A percentile compares a stretch with the other conserved stretches of the same genome.
phyloP scores from a whole-genome alignment of 2,329 filamentous ascomycete genomes.

The Neonectria magnoliae region DNA sequence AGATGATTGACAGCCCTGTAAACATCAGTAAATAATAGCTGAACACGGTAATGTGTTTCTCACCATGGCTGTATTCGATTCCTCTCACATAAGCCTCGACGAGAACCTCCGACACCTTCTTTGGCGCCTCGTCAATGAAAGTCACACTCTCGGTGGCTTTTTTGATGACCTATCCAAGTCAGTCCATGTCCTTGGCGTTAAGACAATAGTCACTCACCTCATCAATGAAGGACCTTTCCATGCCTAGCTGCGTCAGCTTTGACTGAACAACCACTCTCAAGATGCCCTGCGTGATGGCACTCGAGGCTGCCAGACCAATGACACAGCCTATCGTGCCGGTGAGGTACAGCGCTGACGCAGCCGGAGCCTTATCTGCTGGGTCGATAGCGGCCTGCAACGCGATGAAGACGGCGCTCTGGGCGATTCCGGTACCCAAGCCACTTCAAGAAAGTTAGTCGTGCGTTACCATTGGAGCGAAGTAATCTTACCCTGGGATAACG shows the following conservation, averaged over 20 bases:
- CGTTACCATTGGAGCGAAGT: neutral
- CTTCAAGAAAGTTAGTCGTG: conserved; percentile 11
- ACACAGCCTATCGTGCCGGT: conserved; percentile 50
- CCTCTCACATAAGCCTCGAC: conserved; percentile 30
- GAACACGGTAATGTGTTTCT: neutral
- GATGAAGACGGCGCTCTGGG: conserved; percentile 54
- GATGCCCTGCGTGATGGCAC: conserved; percentile 43
- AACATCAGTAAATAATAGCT: neutral
- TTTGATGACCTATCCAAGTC: conserved; percentile 22
- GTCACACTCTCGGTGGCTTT: conserved; percentile 34
- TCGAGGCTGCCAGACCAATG: conserved; percentile 51
- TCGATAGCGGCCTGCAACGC: conserved; percentile 53
- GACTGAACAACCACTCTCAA: conserved; percentile 24
- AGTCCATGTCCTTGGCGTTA: too few species aligned
- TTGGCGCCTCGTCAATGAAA: conserved; percentile 31
- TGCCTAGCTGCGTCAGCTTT: conserved; percentile 22
- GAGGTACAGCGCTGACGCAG: conserved; percentile 54
- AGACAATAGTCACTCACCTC: too few species aligned
- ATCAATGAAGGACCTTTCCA: conserved; percentile 12
- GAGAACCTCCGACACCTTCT: conserved; percentile 14
- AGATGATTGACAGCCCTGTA: conserved; percentile 17
- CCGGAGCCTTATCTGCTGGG: conserved; percentile 51
- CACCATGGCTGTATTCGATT: conserved; percentile 34
- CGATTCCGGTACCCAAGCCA: conserved; percentile 54
- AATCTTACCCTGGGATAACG: conserved; percentile 58